Evolutionary conservation across 2,329 filamentous ascomycete genomes (phyloP).

Genomic region (Hansfordia pulvinata): DNA sequence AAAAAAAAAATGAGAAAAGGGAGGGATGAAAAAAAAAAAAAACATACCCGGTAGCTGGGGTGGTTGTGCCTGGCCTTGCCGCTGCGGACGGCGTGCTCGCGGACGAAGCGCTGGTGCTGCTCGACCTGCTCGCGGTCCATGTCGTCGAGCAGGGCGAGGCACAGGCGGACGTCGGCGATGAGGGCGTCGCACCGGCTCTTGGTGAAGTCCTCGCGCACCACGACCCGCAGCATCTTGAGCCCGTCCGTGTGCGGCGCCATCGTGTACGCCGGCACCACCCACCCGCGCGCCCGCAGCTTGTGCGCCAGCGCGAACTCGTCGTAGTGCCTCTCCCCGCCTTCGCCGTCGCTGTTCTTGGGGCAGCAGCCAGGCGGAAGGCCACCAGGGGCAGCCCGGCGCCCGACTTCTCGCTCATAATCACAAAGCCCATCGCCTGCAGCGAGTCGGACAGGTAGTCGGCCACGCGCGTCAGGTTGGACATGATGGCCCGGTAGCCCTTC

Average conservation of each 20-base stretch:
- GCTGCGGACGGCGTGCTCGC: conserved; percentile 37
- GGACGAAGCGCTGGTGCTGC: conserved; percentile 54
- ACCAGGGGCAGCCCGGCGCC: conserved; percentile 79
- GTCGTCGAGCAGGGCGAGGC: conserved; percentile 53
- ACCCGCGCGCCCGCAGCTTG: conserved; percentile 72
- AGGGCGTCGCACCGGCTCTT: conserved; percentile 69
- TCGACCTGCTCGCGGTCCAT: conserved; percentile 63
- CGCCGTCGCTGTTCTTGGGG: too few relatives aligned
- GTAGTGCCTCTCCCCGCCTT: conserved; percentile 44
- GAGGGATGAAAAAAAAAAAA: neutral
- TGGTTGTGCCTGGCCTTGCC: conserved; percentile 39
- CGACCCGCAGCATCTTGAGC: conserved; percentile 84
- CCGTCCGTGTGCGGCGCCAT: conserved; percentile 81
- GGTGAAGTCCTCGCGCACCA: conserved; percentile 86
- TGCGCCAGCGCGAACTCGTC: conserved; percentile 74
- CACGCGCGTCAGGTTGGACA: conserved; percentile 83
- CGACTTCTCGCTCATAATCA: conserved; percentile 72
- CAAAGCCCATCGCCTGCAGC: conserved; percentile 63
- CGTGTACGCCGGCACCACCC: conserved; percentile 92
- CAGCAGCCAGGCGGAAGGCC: conserved; percentile 73
- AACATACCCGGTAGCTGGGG: conserved; percentile 33
- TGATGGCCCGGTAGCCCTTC: conserved; percentile 82
- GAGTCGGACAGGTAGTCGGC: conserved; percentile 73
- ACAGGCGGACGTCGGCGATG: conserved; percentile 66
- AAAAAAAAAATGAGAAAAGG: conserved; percentile 1